phyloP scores from a whole-genome alignment of 257 asterid genomes.

The Paraleonurus japonicus region DNA sequence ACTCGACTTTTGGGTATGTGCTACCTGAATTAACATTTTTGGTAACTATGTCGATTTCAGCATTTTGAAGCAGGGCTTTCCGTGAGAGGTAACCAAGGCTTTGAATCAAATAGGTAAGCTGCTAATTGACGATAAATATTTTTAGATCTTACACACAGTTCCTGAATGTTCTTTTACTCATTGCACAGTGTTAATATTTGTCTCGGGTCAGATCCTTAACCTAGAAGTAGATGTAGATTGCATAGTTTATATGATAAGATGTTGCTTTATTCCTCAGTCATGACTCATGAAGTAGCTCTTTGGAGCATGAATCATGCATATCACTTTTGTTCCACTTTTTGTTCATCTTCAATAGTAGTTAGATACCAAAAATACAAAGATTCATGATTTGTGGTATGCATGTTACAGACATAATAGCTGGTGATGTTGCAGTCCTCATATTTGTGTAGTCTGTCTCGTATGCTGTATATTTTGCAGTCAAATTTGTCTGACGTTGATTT shows the following conservation, averaged over 20 bases:
- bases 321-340: neutral
- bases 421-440: conserved; percentile 4
- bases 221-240: neutral
- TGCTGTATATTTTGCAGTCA: neutral
- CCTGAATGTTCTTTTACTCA: neutral
- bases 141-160: neutral
- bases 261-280: neutral
- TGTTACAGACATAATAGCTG: neutral
- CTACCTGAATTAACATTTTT: conserved; percentile 21
- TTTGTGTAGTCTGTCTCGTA: neutral
- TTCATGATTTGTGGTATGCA: neutral
- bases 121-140: neutral
- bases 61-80: conserved; percentile 97
- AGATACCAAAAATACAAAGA: neutral
- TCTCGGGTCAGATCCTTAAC: neutral
- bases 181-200: neutral
- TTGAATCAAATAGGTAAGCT: conserved; percentile 70
- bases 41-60: conserved; percentile 44
- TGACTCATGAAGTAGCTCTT: neutral
- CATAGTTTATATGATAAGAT: neutral
- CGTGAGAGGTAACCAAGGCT: conserved; percentile 62
- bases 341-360: neutral
- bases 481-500: neutral
- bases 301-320: neutral
- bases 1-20: conserved; percentile 4